Evolutionary conservation across 306 rosid species (phyloP).

Genomic region (Dryas alaskensis): DNA sequence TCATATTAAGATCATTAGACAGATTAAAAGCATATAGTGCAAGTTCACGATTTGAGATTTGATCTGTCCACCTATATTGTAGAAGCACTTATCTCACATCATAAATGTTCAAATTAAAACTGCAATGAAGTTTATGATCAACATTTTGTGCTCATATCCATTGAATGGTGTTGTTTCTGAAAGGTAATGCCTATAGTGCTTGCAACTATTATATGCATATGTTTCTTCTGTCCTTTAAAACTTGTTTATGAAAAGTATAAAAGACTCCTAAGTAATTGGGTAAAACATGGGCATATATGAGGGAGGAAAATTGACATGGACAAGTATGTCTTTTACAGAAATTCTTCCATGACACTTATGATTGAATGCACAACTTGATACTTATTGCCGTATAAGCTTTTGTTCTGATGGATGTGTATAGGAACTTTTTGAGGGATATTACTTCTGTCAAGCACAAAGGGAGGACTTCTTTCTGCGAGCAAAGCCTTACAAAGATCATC

Average conservation of each 20-base stretch:
- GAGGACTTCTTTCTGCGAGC: constrained; percentile 80
- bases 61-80: not conserved
- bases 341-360: not conserved
- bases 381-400: not conserved
- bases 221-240: not conserved
- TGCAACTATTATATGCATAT: constrained; percentile 11
- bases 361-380: constrained; percentile 11
- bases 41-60: not conserved
- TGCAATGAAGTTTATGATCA: not conserved
- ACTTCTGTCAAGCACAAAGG: constrained; percentile 95
- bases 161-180: not conserved
- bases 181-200: not conserved
- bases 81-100: not conserved
- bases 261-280: not conserved
- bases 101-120: not conserved
- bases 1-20: not conserved
- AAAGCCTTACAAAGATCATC: constrained; percentile 77
- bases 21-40: not conserved
- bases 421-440: constrained; percentile 96
- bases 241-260: not conserved
- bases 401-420: constrained; percentile 34
- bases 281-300: not conserved
- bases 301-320: not conserved
- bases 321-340: not conserved
- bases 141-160: not conserved